These are phyloP conservation scores for Exophiala sp. DNA, from an alignment of 2,329 filamentous ascomycete species.

Conservation along the genomic window DNA sequence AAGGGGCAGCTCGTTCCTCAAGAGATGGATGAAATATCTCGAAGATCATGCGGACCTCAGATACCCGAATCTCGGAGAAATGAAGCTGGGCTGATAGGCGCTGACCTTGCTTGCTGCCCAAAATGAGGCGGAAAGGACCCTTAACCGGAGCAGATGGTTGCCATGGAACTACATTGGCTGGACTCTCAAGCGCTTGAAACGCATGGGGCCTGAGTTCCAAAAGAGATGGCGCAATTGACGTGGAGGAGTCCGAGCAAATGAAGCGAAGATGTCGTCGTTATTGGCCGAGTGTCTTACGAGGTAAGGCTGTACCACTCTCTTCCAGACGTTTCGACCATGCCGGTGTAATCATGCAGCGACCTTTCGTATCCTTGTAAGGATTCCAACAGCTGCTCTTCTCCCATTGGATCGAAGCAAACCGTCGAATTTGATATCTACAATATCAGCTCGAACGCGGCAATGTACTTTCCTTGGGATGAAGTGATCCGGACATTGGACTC, in stretches of 20 bases:
- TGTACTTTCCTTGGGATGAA: background rate
- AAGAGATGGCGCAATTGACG: background rate
- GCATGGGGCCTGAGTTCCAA: background rate
- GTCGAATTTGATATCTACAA: too few species aligned
- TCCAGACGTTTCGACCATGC: too few species aligned
- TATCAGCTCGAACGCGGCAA: background rate
- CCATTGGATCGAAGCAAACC: too few species aligned
- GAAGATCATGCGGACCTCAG: conserved; percentile 87
- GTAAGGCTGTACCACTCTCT: background rate
- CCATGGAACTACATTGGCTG: background rate
- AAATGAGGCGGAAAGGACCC: background rate
- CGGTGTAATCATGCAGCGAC: too few species aligned
- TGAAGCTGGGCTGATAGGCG: conserved; percentile 27
- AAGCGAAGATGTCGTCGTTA: background rate
- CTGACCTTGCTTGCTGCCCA: background rate
- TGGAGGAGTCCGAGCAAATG: background rate
- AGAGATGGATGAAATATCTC: conserved; percentile 84
- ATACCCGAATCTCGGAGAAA: conserved; percentile 67
- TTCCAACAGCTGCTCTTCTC: too few species aligned
- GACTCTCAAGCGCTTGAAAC: background rate
- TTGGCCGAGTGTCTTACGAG: background rate
- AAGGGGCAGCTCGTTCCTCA: conserved; percentile 81
- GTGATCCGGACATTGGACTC: background rate
- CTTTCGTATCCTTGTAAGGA: too few species aligned
- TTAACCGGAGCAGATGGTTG: background rate